A percentile compares a stretch with the other conserved stretches of the same genome.
Conservation (phyloP, 345 rosid genomes). For the Ailanthus altissimus region DNA sequence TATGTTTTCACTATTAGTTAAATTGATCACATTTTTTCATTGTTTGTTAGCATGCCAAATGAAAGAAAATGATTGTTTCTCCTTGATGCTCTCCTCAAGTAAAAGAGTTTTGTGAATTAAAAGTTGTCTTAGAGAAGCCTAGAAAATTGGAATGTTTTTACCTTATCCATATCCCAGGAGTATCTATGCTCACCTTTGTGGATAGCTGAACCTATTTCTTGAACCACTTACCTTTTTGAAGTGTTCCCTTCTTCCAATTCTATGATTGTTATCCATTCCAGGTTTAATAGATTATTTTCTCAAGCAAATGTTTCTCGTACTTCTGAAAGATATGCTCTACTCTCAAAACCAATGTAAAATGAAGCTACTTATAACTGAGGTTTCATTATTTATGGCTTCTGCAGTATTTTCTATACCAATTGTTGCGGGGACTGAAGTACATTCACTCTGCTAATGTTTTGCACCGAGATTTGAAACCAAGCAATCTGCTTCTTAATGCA, state of each 20-base stretch:
- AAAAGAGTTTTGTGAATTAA: background rate
- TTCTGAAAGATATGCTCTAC: background rate
- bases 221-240: background rate
- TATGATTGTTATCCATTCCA: background rate
- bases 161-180: background rate
- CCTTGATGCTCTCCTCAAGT: background rate
- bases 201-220: background rate
- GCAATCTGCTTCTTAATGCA: slow-evolving; percentile 73
- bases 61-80: background rate
- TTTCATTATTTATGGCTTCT: slow-evolving; percentile 7
- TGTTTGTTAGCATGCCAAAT: background rate
- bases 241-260: background rate
- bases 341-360: background rate
- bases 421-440: slow-evolving; percentile 79
- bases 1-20: background rate
- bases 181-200: background rate
- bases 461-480: slow-evolving; percentile 87
- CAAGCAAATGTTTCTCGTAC: background rate
- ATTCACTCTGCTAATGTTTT: slow-evolving; percentile 82
- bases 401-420: slow-evolving; percentile 85
- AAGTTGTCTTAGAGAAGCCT: background rate
- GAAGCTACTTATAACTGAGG: background rate
- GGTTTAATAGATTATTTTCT: background rate
- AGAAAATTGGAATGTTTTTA: background rate
- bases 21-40: background rate